Evolutionary conservation across 1,284 basidiomycete genomes (phyloP), one percentile per base, ranked within the genome.

Genomic region (Coriolopsis trogii): DNA sequence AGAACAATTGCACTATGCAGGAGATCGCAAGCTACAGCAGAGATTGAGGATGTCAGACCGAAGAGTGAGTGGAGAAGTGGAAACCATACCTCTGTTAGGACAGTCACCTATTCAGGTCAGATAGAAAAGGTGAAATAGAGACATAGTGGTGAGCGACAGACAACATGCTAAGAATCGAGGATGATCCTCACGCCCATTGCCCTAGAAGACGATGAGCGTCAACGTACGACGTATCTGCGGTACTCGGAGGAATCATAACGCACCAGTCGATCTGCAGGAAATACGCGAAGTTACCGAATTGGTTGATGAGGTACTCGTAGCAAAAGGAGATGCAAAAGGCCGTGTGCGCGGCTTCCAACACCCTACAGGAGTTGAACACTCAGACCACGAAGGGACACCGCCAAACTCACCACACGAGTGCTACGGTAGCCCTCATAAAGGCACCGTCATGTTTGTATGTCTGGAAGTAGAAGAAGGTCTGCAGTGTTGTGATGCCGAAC

Each of bases 381-480:
- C 3, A 12, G 7, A 6, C 20, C 28, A 21, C 16, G 21, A 28
- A 31, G 2, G 21, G 18, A 18, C 56, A 29, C 16, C 38, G 58
- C 60, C 55, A 59, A 37, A 59, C 43, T 18, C 37, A 25, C 5
- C 48, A 52, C 12, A 61, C 60, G 55, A 59, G 29, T 13, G 12
- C 4, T 4, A 61, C 60, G 40, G 55, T 38, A 15, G 43, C 23
- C 46, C 55, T 59, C 43, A 56, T 16, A n/a, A 39, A 37, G 3
- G 26, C 24, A 13, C 18, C 20, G 29, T 61, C 60, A 15, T 57
- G 41, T 29, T 48, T 54, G 53, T 61, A 61, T 43, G 51, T 54
- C 23, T 56, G 50, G 39, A 49, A 61, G 55, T 61, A 61, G 18
- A 61, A 46, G 55, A 56, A 61, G 20, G 40, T 57, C 41, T 61